Evolutionary conservation across 2,329 filamentous ascomycete species (phyloP).

Genomic region (Cercospora beticola): DNA sequence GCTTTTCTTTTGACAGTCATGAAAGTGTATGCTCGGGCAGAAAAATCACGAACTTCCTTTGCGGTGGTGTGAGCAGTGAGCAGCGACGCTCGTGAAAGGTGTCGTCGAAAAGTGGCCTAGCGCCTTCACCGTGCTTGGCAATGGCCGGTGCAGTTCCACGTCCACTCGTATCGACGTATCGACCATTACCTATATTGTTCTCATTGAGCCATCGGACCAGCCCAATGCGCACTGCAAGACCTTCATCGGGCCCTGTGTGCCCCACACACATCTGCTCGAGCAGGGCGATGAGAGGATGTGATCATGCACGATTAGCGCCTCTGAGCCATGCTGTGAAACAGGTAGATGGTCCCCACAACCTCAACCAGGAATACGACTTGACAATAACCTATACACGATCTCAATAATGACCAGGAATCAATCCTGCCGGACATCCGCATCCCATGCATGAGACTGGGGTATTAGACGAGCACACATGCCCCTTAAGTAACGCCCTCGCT

Average conservation of each 20-base stretch:
- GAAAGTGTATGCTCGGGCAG: no score
- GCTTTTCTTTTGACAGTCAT: not conserved
- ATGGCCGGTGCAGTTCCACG: not conserved
- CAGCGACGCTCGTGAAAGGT: not conserved
- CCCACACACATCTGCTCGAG: not conserved
- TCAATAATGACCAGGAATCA: not conserved
- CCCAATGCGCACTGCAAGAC: not conserved
- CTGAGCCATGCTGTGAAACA: not conserved
- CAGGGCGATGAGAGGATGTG: not conserved
- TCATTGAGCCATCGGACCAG: not conserved
- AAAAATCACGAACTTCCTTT: no score
- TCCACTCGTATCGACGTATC: not conserved
- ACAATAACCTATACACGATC: not conserved
- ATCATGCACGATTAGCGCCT: not conserved
- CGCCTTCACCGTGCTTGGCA: not conserved
- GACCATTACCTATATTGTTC: not conserved
- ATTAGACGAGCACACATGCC: not conserved
- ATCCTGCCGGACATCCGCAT: not conserved
- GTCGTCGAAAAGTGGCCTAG: not conserved
- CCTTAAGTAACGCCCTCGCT: not conserved
- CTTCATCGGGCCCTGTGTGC: not conserved
- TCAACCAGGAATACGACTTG: not conserved
- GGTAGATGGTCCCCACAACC: not conserved
- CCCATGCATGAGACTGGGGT: not conserved
- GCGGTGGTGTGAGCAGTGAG: no score